Evolutionary conservation across 1,139 yeast species (phyloP), one percentile per base, ranked within the genome.

Genomic region (Debaryomyces coudertii): DNA sequence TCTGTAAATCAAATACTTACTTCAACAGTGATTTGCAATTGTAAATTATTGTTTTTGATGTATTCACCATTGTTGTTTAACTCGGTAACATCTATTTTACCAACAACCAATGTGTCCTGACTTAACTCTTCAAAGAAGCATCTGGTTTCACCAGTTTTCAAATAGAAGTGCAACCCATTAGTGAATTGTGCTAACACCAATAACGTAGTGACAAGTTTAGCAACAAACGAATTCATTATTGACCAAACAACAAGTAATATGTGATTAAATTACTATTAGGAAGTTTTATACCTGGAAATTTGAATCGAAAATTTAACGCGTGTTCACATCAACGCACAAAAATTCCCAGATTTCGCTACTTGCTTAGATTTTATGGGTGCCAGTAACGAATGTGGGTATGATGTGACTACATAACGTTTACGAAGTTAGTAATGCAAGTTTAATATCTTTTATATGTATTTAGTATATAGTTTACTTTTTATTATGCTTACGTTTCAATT

Each of bases 111-210:
- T 11, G 79, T 68, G 45, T 73, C 69, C 38, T 62, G 62, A 22
- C 65, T 71, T 55, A 76, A 71, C 42, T 73, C 78, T 55, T 76
- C 80, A 53, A 58, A 75, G 57, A 76, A 76, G 57, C 80, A 76
- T 53, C 76, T 68, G 40, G 71, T 63, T 55, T 75, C 74, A 3
- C 76, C 76, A 8, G 79, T 74, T 28, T 66, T 65, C 53, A 74
- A 65, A 55, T 76, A 75, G 61, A 75, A 76, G 56, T 75, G 79
- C 53, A 76, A 69, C 1, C 73, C 79, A 38, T 55, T 57, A 22
- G 61, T 43, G 34, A 56, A 44, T 34, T 58, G 61, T 4, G 56
- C 29, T 23, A 58, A 48, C 24, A 49, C 47, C n/a, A 60, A 39
- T 18, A 58, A 51, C 4, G 46, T 37, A 15, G 46, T 50, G 14